A percentile compares a stretch with the other conserved stretches of the same genome.
Evolutionary conservation across 2,329 filamentous ascomycete genomes (phyloP).

Genomic region (Epichloe scottii): DNA sequence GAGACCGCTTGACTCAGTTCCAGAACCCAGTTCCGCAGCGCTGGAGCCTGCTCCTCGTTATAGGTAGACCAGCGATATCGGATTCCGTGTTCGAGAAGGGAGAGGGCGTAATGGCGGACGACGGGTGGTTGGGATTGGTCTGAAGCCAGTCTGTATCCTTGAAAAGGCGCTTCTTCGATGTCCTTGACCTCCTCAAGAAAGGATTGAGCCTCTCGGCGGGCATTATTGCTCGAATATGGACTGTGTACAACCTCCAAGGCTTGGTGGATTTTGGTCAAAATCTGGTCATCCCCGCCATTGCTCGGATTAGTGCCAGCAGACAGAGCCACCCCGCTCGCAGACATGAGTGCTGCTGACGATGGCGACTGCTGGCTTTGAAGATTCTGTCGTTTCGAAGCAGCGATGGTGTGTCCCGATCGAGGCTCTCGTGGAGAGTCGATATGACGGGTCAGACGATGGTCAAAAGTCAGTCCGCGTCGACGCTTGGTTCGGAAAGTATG

Average conservation of each 20-base stretch:
- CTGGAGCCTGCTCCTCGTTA: constrained; percentile 50
- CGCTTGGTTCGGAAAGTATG: neutral
- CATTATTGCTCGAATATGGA: constrained; percentile 65
- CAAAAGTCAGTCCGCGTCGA: neutral
- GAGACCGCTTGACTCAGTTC: constrained; percentile 62
- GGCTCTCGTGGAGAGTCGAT: neutral
- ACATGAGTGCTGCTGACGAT: constrained; percentile 16
- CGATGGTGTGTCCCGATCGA: neutral
- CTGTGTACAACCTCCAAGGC: constrained; percentile 83
- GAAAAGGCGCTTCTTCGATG: constrained; percentile 63
- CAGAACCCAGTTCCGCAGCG: constrained; percentile 65
- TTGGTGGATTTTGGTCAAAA: constrained; percentile 60
- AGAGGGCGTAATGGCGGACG: constrained; percentile 87
- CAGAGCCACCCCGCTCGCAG: constrained; percentile 23
- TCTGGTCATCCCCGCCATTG: constrained; percentile 27
- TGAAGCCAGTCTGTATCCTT: constrained; percentile 73
- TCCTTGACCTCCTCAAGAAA: constrained; percentile 82
- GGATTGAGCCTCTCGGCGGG: constrained; percentile 68
- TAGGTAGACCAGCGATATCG: constrained; percentile 74
- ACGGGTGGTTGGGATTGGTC: constrained; percentile 64
- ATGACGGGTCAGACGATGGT: neutral
- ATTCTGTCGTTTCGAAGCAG: neutral
- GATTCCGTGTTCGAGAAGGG: constrained; percentile 80
- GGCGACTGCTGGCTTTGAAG: neutral
- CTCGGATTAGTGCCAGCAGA: constrained; percentile 19